Percentiles rank a stretch among this genome's conserved stretches.
phyloP scores from a whole-genome alignment of 106 monocot species.

The Acorus gramineus region DNA sequence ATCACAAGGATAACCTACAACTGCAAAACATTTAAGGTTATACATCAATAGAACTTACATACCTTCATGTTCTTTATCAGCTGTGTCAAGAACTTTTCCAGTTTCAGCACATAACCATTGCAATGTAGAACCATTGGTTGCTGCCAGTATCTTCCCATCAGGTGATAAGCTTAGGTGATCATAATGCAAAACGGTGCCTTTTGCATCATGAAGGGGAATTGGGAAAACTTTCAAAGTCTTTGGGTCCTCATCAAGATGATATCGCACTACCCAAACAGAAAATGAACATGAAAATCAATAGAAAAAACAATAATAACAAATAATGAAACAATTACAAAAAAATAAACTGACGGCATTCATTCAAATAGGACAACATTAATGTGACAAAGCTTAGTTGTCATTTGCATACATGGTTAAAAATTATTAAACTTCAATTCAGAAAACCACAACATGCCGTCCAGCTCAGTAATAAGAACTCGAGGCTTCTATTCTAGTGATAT shows the following conservation, averaged over 20 bases:
- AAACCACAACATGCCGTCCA: no score
- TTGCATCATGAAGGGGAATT: slow-evolving; percentile 78
- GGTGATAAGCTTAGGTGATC: slow-evolving; percentile 82
- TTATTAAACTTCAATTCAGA: no score
- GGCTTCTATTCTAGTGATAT: no score
- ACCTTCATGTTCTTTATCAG: slow-evolving; percentile 94
- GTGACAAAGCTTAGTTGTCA: no score
- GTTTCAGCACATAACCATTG: slow-evolving; percentile 92
- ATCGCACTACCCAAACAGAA: slow-evolving; percentile 16
- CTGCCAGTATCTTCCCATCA: slow-evolving; percentile 68
- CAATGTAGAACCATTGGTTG: slow-evolving; percentile 71
- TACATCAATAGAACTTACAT: neutral
- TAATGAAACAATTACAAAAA: slow-evolving; percentile 1
- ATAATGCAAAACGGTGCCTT: slow-evolving; percentile 57
- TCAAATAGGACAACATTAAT: no score
- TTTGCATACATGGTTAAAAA: no score
- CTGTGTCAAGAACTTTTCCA: slow-evolving; percentile 78
- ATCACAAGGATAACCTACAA: neutral
- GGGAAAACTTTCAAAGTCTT: slow-evolving; percentile 83
- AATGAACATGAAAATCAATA: slow-evolving; percentile 26
- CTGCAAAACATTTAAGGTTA: no score
- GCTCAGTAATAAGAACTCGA: no score
- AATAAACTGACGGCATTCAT: neutral
- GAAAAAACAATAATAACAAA: neutral
- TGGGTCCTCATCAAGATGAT: slow-evolving; percentile 96